Conservation (phyloP, 2,329 filamentous ascomycete genomes). For the Macroventuria anomochaeta region DNA sequence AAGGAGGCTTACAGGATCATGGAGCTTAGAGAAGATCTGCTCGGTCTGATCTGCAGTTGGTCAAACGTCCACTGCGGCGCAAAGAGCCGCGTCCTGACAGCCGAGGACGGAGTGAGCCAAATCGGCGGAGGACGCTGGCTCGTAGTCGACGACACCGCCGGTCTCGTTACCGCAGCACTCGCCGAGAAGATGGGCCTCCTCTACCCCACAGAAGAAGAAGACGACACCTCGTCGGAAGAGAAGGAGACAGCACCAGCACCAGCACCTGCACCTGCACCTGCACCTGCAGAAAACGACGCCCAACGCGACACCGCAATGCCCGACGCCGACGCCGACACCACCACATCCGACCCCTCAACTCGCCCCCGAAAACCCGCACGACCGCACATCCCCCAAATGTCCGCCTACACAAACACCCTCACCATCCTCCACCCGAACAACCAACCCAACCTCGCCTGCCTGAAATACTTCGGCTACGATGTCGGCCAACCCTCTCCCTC, state of each 20-base stretch:
- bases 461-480: slow-evolving; percentile 91
- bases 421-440: slow-evolving; percentile 82
- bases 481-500: slow-evolving; percentile 63
- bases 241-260: slow-evolving; percentile 5
- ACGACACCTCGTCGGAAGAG: slow-evolving; percentile 34
- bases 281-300: slow-evolving; percentile 3
- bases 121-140: slow-evolving; percentile 71
- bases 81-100: slow-evolving; percentile 38
- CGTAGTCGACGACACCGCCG: slow-evolving; percentile 85
- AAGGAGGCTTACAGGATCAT: slow-evolving; percentile 81
- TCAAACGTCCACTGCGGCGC: slow-evolving; percentile 82
- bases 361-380: slow-evolving; percentile 37
- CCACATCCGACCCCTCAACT: slow-evolving; percentile 26
- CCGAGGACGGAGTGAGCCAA: slow-evolving; percentile 43
- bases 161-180: slow-evolving; percentile 79
- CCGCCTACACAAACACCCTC: slow-evolving; percentile 74
- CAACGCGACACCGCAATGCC: slow-evolving; percentile 25
- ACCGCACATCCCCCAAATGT: slow-evolving; percentile 61
- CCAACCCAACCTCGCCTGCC: slow-evolving; percentile 84
- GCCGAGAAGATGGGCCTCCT: slow-evolving; percentile 89
- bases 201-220: slow-evolving; percentile 55
- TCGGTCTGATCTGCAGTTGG: slow-evolving; percentile 85
- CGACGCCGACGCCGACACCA: slow-evolving; percentile 21
- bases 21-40: slow-evolving; percentile 83
- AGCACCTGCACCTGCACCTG: slow-evolving; percentile 1